phyloP scores from a whole-genome alignment of 192 early-diverging fungal species.

The Backusella parvicylindrica region DNA sequence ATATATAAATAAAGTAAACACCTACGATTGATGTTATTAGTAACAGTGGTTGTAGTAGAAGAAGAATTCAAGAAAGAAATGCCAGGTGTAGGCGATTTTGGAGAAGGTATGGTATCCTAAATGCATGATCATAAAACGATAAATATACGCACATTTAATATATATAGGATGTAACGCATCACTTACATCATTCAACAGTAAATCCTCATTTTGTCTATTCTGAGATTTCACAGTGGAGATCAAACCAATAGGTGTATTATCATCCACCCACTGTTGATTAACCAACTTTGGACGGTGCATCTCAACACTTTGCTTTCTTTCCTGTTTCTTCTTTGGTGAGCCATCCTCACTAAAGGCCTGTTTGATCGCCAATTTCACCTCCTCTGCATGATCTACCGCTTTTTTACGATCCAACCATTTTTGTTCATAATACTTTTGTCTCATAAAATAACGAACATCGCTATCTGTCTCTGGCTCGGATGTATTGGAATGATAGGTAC shows the following conservation, averaged over 20 bases:
- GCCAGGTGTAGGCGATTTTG: neutral
- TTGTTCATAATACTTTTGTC: conserved; percentile 36
- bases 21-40: neutral
- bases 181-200: conserved; percentile 12
- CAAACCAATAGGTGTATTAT: conserved; percentile 15
- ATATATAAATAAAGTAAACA: no score
- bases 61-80: neutral
- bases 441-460: conserved; percentile 34
- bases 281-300: neutral
- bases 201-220: neutral
- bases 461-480: conserved; percentile 23
- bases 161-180: neutral
- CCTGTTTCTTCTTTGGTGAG: neutral
- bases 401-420: conserved; percentile 25
- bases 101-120: neutral
- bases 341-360: conserved; percentile 13
- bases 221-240: neutral
- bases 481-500: neutral
- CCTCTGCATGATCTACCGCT: conserved; percentile 3
- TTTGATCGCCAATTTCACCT: neutral
- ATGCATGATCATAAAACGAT: neutral
- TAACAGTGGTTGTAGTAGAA: neutral
- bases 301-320: neutral
- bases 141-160: neutral
- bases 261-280: conserved; percentile 1